A percentile compares a stretch with the other conserved stretches of the same genome.
phyloP scores from a whole-genome alignment of 208 protist species.

The Leishmania gerbilli region DNA sequence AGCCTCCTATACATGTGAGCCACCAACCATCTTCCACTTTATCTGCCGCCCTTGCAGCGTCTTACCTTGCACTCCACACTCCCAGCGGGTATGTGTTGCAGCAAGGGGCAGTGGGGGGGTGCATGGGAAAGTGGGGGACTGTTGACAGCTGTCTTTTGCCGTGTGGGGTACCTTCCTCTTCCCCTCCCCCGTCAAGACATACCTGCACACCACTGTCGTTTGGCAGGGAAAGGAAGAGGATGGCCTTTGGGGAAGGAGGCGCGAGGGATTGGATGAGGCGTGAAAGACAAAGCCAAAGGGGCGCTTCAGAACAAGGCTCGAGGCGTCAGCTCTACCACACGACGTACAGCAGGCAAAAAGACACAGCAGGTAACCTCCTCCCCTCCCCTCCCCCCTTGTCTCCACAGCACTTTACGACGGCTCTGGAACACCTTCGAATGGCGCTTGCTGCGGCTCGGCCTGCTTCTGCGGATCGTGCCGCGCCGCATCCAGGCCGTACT shows the following conservation, averaged over 20 bases:
- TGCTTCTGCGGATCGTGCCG: slow-evolving; percentile 7
- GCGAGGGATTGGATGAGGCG: neutral
- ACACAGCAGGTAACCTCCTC: neutral
- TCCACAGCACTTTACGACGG: slow-evolving; percentile 1
- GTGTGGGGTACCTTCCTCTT: neutral
- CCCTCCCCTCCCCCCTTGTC: neutral
- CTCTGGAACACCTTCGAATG: neutral
- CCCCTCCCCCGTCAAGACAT: neutral
- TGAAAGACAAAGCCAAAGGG: neutral
- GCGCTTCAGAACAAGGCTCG: neutral
- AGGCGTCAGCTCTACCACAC: neutral
- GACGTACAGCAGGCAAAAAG: slow-evolving; percentile 4
- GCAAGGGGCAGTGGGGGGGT: neutral
- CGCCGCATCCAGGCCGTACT: slow-evolving; percentile 40
- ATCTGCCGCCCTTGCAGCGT: neutral
- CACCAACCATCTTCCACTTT: neutral
- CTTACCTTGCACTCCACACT: neutral
- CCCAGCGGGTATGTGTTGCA: neutral
- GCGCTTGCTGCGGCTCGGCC: neutral
- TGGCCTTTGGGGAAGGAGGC: too few relatives aligned
- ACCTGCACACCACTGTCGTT: neutral
- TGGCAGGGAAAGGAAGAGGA: neutral
- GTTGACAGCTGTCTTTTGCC: neutral
- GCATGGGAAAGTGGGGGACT: neutral
- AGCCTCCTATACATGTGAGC: neutral